Evolutionary conservation across 2,329 filamentous ascomycete genomes (phyloP), one percentile per base, ranked within the genome.

Genomic region (Aspergillus oerlinghausenensis): DNA sequence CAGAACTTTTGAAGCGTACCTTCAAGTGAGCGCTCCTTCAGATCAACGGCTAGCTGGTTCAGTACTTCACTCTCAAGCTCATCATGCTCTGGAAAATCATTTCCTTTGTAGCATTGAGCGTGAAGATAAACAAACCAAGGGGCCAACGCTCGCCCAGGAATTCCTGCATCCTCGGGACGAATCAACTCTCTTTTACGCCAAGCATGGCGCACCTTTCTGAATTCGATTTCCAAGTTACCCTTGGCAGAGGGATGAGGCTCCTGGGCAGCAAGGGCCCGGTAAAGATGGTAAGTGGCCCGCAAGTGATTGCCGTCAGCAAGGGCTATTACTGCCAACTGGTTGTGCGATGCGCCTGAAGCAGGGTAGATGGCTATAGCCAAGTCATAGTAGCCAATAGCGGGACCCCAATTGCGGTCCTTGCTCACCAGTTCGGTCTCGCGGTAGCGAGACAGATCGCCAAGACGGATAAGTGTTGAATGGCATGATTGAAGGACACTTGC

Each of bases 361-460:
- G 93, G 91, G 63, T 89, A 83, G 53, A 97, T 82, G 52, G 88
- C 85, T 61, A 87, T 85, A 23, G 94, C 94, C 58, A 97, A 79
- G 55, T 84, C 80, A 73, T 99, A 97, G 73, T 93, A 96, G 10
- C 88, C 87, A 67, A 92, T 81, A 14, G 93, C 91, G 14, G 85
- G 85, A 26, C 88, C 88, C 80, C 90, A 95, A 65, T 88, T 89
- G 53, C 86, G 86, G 61, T 85, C 83, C 71, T 89, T 92, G 58
- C 82, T 82, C 57, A 87, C 85, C 57, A 90, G 79, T 68, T 93
- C 89, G 54, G 80, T 82, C 64, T 85, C 84, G 58, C 92, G 87
- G 74, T 97, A 99, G 60, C 94, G 86, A 51, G 90, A 90, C 50
- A 99, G 81, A 71, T 99, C 94, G 35, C 94, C 94, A 9, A 97